Percentiles rank a stretch among this genome's conserved stretches.
phyloP scores from a whole-genome alignment of 495 filamentous ascomycete genomes.

The Xylaria telfairii region DNA sequence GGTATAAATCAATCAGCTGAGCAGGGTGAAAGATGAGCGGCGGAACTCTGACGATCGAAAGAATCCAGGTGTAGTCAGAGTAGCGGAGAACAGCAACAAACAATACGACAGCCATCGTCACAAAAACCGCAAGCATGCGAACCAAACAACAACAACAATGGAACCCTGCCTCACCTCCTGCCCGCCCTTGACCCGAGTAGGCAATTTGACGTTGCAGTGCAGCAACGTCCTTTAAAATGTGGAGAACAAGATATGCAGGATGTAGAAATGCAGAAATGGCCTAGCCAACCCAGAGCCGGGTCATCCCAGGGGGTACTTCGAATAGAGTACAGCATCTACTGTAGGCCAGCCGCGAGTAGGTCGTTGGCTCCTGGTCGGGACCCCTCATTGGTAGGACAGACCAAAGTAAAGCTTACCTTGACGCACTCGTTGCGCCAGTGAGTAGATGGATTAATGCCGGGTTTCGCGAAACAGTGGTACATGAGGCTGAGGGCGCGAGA shows the following conservation, averaged over 20 bases:
- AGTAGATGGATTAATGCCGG: constrained; percentile 5
- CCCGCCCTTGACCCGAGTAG: not conserved
- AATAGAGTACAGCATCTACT: not conserved
- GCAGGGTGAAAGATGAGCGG: constrained; percentile 14
- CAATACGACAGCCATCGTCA: constrained; percentile 13
- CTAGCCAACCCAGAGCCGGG: constrained; percentile 14
- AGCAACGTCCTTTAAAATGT: constrained; percentile 21
- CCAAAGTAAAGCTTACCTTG: constrained; percentile 13
- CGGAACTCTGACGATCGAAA: constrained; percentile 10
- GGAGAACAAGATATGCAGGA: constrained; percentile 19
- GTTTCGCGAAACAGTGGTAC: constrained; percentile 13
- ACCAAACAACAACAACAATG: constrained; percentile 6
- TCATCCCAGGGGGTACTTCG: not conserved
- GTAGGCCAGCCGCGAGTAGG: not conserved
- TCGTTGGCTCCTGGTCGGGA: not conserved
- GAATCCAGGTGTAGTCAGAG: constrained; percentile 8
- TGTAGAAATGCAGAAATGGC: constrained; percentile 10
- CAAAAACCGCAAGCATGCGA: not conserved
- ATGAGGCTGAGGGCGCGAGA: constrained; percentile 5
- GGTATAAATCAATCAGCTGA: constrained; percentile 19
- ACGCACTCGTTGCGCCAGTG: constrained; percentile 15
- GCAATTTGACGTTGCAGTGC: constrained; percentile 15
- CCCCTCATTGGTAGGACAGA: constrained; percentile 20
- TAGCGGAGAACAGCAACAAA: not conserved
- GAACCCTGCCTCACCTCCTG: constrained; percentile 8